Evolutionary conservation across 495 filamentous ascomycete species (phyloP).

Genomic region (Cercophora samala): DNA sequence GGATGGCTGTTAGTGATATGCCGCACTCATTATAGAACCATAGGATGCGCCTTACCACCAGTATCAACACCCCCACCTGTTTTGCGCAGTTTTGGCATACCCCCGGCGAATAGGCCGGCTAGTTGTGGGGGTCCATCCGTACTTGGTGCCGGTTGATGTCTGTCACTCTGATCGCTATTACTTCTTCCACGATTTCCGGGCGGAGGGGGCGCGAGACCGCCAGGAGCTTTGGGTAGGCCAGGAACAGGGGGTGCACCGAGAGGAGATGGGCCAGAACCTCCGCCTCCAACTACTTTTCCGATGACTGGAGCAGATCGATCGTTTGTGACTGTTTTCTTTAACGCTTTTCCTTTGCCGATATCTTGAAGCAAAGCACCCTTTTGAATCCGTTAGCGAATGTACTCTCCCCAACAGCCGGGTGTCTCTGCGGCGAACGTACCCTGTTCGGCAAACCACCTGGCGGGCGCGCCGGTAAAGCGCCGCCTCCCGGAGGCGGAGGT

Average conservation of each 20-base stretch:
- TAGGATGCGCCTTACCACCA: slow-evolving; percentile 55
- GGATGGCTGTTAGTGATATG: neutral
- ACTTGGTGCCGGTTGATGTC: slow-evolving; percentile 39
- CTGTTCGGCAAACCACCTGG: slow-evolving; percentile 19
- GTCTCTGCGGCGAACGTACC: slow-evolving; percentile 10
- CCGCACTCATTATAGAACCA: neutral
- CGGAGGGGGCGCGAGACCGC: slow-evolving; percentile 72
- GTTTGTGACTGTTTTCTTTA: slow-evolving; percentile 91
- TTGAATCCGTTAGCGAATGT: slow-evolving; percentile 33
- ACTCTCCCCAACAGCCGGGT: no score
- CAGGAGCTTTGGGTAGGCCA: slow-evolving; percentile 54
- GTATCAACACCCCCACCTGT: slow-evolving; percentile 83
- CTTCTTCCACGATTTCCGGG: slow-evolving; percentile 71
- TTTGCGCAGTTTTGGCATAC: slow-evolving; percentile 92
- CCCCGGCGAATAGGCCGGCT: slow-evolving; percentile 85
- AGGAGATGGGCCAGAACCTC: slow-evolving; percentile 43
- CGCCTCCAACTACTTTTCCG: slow-evolving; percentile 49
- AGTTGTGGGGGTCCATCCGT: slow-evolving; percentile 71
- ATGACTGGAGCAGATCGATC: slow-evolving; percentile 85
- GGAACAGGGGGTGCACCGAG: slow-evolving; percentile 82
- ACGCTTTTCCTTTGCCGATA: slow-evolving; percentile 73
- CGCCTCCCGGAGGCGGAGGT: slow-evolving; percentile 29
- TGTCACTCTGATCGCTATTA: slow-evolving; percentile 67
- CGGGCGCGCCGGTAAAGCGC: slow-evolving; percentile 21
- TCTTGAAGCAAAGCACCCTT: slow-evolving; percentile 87